A percentile compares a stretch with the other conserved stretches of the same genome.
phyloP scores from a whole-genome alignment of 768 basidiomycete species.

The Leccinum broughii region DNA sequence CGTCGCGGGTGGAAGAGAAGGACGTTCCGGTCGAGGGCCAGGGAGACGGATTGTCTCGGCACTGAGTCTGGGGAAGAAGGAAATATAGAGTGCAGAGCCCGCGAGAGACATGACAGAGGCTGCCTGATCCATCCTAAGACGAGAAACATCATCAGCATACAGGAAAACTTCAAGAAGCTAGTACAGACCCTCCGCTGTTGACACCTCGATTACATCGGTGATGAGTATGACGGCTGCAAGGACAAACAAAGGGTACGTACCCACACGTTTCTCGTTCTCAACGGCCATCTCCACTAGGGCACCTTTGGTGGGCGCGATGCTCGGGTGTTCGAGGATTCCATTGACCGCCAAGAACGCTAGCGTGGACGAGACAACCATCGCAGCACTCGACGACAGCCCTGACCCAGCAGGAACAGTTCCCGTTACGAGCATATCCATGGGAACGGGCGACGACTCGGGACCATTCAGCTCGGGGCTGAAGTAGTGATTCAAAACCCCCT shows the following conservation, averaged over 20 bases:
- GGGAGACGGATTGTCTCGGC: conserved; percentile 70
- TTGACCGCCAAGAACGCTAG: conserved; percentile 80
- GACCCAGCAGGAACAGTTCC: conserved; percentile 87
- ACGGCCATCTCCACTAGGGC: conserved; percentile 78
- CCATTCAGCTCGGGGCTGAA: conserved; percentile 37
- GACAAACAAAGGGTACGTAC: conserved; percentile 32
- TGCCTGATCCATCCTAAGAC: conserved; percentile 82
- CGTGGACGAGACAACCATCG: conserved; percentile 85
- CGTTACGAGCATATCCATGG: conserved; percentile 73
- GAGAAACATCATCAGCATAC: conserved; percentile 3
- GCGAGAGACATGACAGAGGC: conserved; percentile 79
- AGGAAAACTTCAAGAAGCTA: background rate
- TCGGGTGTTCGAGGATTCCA: conserved; percentile 46
- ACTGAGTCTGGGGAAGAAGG: conserved; percentile 74
- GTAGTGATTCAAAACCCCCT: conserved; percentile 71
- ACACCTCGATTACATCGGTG: conserved; percentile 43
- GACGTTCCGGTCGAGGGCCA: conserved; percentile 23
- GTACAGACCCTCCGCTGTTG: conserved; percentile 71
- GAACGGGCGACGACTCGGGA: conserved; percentile 41
- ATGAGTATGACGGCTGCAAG: background rate
- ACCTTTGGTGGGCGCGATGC: conserved; percentile 49
- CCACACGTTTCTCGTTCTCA: conserved; percentile 83
- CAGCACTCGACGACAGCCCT: conserved; percentile 84
- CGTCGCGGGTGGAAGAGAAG: conserved; percentile 27
- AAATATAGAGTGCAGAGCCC: conserved; percentile 72